These are phyloP conservation scores for Malassezia restricta DNA, from an alignment of 1,284 basidiomycete genomes.

Conservation along the genomic window DNA sequence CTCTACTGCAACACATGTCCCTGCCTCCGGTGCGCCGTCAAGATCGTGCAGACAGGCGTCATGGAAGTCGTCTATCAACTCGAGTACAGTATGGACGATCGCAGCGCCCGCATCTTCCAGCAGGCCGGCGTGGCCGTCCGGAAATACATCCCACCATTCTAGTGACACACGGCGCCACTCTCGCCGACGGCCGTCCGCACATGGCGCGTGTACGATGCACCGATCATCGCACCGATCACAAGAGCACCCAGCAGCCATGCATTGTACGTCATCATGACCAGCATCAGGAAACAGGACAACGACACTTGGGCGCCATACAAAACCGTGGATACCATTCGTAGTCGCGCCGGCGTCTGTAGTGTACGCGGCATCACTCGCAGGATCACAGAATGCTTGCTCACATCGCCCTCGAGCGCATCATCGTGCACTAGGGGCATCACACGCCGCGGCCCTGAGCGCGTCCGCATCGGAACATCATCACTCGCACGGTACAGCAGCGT, in stretches of 20 bases:
- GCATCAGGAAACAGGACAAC: constrained; percentile 28
- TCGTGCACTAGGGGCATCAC: constrained; percentile 4
- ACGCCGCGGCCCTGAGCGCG: not conserved
- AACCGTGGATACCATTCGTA: constrained; percentile 2
- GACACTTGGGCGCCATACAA: constrained; percentile 21
- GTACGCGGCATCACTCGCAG: not conserved
- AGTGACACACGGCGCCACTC: constrained; percentile 6
- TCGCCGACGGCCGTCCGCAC: not conserved
- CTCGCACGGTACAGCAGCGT: not conserved
- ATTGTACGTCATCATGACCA: constrained; percentile 37
- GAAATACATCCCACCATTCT: constrained; percentile 17
- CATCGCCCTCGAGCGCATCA: constrained; percentile 1
- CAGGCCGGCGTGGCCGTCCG: constrained; percentile 47
- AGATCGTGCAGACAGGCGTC: constrained; percentile 90
- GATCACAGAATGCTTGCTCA: not conserved
- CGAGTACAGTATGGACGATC: constrained; percentile 58
- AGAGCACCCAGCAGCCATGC: constrained; percentile 24
- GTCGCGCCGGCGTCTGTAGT: constrained; percentile 9
- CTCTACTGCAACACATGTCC: constrained; percentile 88
- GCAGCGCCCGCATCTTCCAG: constrained; percentile 43
- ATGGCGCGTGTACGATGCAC: not conserved
- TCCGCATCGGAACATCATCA: not conserved
- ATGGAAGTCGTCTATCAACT: constrained; percentile 88
- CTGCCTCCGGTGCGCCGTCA: constrained; percentile 86
- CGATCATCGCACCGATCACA: constrained; percentile 17